These are phyloP conservation scores for Microcos paniculata DNA, from an alignment of 345 rosid genomes.

Conservation along the genomic window DNA sequence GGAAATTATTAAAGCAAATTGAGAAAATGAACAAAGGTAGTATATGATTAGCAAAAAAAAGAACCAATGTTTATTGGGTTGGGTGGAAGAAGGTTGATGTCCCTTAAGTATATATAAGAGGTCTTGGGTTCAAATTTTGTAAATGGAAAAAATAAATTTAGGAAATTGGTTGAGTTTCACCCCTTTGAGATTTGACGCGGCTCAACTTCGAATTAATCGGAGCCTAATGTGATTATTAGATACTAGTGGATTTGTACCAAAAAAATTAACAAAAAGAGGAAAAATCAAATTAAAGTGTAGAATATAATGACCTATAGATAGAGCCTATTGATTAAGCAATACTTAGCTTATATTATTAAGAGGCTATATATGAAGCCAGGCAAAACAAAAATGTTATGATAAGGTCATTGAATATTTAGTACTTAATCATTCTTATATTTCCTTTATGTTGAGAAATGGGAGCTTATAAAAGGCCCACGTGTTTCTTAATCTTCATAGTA, in stretches of 20 bases:
- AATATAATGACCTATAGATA: constrained; percentile 14
- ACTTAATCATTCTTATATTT: constrained; percentile 29
- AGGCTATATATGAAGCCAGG: constrained; percentile 17
- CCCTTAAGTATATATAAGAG: too few relatives aligned
- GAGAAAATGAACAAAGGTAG: neutral
- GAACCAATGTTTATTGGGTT: too few relatives aligned
- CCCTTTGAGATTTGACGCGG: too few relatives aligned
- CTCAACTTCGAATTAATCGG: too few relatives aligned
- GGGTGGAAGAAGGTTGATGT: too few relatives aligned
- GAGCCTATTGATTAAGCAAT: constrained; percentile 23
- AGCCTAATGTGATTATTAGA: too few relatives aligned
- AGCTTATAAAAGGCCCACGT: constrained; percentile 43
- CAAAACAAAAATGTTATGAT: constrained; percentile 25
- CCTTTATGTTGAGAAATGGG: constrained; percentile 31
- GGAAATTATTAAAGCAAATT: neutral
- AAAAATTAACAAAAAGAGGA: too few relatives aligned
- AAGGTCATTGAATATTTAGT: constrained; percentile 46
- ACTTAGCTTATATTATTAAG: neutral
- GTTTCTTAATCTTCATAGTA: constrained; percentile 8
- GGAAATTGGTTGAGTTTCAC: too few relatives aligned
- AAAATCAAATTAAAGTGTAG: neutral
- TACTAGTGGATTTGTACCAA: too few relatives aligned
- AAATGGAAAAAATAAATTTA: too few relatives aligned
- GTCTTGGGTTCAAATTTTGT: too few relatives aligned
- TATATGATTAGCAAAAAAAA: neutral